These are phyloP conservation scores for Rostrohypoxylon terebratum DNA, from an alignment of 495 filamentous ascomycete genomes.

Conservation along the genomic window DNA sequence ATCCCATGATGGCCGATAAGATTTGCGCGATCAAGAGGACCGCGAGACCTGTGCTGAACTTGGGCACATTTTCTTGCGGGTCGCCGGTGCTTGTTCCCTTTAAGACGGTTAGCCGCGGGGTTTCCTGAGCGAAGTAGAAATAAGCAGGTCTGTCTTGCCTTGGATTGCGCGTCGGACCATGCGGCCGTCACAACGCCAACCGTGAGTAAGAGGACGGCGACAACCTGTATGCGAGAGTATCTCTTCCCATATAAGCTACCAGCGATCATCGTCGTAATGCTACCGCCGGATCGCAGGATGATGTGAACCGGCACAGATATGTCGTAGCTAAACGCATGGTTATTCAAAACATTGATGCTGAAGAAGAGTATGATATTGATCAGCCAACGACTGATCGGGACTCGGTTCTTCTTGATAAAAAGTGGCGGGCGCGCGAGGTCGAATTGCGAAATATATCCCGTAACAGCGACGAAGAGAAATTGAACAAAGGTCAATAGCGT, in stretches of 20 bases:
- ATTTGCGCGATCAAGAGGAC: conserved; percentile 91
- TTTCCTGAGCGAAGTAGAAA: not conserved
- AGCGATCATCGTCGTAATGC: conserved; percentile 90
- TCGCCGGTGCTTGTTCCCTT: conserved; percentile 50
- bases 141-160: conserved; percentile 65
- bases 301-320: conserved; percentile 98
- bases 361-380: conserved; percentile 93
- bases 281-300: conserved; percentile 93
- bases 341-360: conserved; percentile 92
- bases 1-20: conserved; percentile 91
- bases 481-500: conserved; percentile 94
- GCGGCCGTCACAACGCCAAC: conserved; percentile 87
- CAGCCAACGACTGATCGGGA: conserved; percentile 86
- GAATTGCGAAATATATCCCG: conserved; percentile 79
- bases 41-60: conserved; percentile 79
- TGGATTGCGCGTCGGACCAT: conserved; percentile 85
- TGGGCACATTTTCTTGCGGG: conserved; percentile 48
- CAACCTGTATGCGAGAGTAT: conserved; percentile 82
- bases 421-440: conserved; percentile 68
- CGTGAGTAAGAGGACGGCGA: conserved; percentile 83
- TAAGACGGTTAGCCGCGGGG: conserved; percentile 31
- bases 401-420: conserved; percentile 79
- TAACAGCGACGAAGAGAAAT: conserved; percentile 85
- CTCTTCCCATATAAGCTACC: conserved; percentile 85
- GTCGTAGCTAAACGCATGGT: conserved; percentile 96